Percentiles rank a stretch among this genome's conserved stretches.
Evolutionary conservation across 108 stramenopile genomes (phyloP).

Genomic region (Cyclotella choctawhatcheeana): DNA sequence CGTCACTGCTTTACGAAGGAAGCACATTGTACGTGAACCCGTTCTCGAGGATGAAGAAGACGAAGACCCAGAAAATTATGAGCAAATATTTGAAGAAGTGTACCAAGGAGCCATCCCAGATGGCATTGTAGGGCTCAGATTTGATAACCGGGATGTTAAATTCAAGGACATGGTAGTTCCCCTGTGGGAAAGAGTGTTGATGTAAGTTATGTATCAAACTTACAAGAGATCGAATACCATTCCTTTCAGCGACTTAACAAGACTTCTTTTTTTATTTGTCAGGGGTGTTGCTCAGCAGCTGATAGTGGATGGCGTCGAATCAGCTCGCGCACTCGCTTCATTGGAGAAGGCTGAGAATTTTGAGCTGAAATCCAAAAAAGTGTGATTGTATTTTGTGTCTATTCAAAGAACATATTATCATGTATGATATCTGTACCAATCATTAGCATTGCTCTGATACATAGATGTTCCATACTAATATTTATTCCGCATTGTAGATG

Average conservation of each 20-base stretch:
- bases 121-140: constrained; percentile 32
- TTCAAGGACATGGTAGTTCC: not conserved
- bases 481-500: no score
- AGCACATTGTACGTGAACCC: constrained; percentile 20
- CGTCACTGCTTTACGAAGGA: not conserved
- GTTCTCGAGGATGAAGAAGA: constrained; percentile 32
- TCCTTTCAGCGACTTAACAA: no score
- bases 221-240: not conserved
- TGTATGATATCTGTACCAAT: no score
- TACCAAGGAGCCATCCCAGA: constrained; percentile 37
- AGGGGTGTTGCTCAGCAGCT: not conserved
- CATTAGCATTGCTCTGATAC: no score
- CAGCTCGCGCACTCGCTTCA: not conserved
- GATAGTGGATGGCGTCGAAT: constrained; percentile 7
- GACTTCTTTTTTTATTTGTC: no score
- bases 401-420: not conserved
- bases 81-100: constrained; percentile 38
- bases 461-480: no score
- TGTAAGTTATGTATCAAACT: constrained; percentile 4
- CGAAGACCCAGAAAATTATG: constrained; percentile 29
- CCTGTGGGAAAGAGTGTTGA: constrained; percentile 9
- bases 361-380: not conserved
- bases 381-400: not conserved
- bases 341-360: not conserved
- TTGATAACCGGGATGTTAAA: constrained; percentile 1